Percentiles rank a stretch among this genome's conserved stretches.
These are phyloP conservation scores for Barnettozyma salicaria DNA, from an alignment of 805 yeast species.

Conservation along the genomic window DNA sequence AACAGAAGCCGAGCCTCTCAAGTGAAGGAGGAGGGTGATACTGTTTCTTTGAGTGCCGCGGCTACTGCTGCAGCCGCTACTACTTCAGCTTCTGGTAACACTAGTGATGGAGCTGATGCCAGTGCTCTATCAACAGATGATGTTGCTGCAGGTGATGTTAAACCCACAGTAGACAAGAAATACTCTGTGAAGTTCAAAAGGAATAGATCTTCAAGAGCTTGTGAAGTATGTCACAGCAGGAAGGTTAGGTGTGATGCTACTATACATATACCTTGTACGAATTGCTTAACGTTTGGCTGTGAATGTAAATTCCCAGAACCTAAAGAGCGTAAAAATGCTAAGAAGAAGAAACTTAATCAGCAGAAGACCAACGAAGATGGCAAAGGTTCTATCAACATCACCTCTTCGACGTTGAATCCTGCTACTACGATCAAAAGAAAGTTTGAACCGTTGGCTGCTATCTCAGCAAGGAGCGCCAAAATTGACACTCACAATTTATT, in stretches of 20 bases:
- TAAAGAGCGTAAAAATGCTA: constrained; percentile 36
- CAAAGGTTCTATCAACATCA: not conserved
- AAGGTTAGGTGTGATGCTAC: constrained; percentile 79
- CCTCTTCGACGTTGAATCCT: constrained; percentile 18
- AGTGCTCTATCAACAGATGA: no score
- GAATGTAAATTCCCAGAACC: constrained; percentile 65
- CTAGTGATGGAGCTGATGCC: not conserved
- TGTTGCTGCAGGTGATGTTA: not conserved
- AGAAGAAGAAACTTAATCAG: constrained; percentile 19
- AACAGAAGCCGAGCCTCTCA: no score
- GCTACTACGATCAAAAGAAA: constrained; percentile 24
- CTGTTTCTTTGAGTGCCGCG: no score
- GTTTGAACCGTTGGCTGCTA: constrained; percentile 30
- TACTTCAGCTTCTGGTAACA: not conserved
- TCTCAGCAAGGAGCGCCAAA: constrained; percentile 28
- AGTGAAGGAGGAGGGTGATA: no score
- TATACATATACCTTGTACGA: constrained; percentile 53
- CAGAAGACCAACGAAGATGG: not conserved
- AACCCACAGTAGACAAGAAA: constrained; percentile 15
- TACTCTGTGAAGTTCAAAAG: constrained; percentile 41
- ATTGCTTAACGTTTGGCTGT: constrained; percentile 66
- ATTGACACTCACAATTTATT: constrained; percentile 24
- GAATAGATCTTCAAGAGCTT: constrained; percentile 60
- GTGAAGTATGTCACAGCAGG: constrained; percentile 70
- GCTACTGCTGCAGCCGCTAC: no score